Evolutionary conservation across 179 eudicot species (phyloP), one percentile per base, ranked within the genome.

Genomic region (Silene noctiflora): DNA sequence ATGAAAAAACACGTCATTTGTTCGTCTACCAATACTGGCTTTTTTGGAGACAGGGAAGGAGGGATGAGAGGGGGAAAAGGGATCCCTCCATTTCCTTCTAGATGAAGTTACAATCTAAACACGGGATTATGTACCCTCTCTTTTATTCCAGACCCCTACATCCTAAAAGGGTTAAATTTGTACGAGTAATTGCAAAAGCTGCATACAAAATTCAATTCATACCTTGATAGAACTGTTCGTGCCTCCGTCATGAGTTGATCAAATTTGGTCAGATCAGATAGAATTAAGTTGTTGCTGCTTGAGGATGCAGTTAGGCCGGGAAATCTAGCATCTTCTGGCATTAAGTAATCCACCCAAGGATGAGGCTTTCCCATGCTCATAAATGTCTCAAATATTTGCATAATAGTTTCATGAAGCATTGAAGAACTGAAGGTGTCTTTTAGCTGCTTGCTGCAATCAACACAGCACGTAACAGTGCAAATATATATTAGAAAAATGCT

Each of bases 171-270:
- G 46, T 6, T 44, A 44, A 25, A 46, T 4, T 25, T 31, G 14
- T 5, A 67, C 51, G 14, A 44, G 13, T 11, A 44, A 17, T 69
- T 48, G 25, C 53, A n/a, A 74, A 35, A 33, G n/a, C 48, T 33
- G 17, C 27, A 69, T 21, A 39, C 48, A 22, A n/a, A 25, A 46
- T 58, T 74, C 62, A 39, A 20, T 53, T 70, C 1, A 58, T 88
- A 94, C 98, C 97, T 88, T 71, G 86, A 83, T 77, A 94, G 64
- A 71, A 94, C 97, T 72, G 82, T 82, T 56, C 81, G 89, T 44
- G 95, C 78, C 87, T 94, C 98, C 24, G 74, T 72, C 91, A 90
- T 89, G 66, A 94, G 92, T 79, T 84, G 90, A 61, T 90, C 96
- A 79, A 90, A 89, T 81, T 87, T 89, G 74, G 91, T 79, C 20